Conservation (phyloP, 345 rosid species). For the Eucalyptus sp. region DNA sequence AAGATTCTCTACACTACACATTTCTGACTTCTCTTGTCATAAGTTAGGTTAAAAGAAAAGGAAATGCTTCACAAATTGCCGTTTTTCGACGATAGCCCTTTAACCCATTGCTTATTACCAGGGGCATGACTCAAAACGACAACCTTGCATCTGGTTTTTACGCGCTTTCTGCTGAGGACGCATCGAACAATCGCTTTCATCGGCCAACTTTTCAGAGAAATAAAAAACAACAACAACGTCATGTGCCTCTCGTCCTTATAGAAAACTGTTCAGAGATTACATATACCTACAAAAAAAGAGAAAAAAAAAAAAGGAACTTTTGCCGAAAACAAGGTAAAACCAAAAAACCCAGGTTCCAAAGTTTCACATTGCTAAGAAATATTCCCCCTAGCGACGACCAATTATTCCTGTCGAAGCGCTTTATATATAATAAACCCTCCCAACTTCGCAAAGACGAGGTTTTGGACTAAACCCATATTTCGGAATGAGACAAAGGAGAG, state of each 20-base stretch:
- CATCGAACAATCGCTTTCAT: background rate
- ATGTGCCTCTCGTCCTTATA: background rate
- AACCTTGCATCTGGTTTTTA: background rate
- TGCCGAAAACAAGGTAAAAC: background rate
- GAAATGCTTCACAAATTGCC: background rate
- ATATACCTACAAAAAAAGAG: background rate
- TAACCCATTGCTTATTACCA: background rate
- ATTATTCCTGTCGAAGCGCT: background rate
- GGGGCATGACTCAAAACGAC: background rate
- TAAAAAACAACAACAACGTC: background rate
- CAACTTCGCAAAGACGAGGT: background rate
- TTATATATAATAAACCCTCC: background rate
- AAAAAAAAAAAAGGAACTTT: background rate
- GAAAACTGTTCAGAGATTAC: background rate
- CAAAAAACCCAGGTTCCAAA: background rate
- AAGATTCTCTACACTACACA: background rate
- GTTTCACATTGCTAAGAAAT: background rate
- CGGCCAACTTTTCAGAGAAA: background rate
- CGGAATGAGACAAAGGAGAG: background rate
- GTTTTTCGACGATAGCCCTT: background rate
- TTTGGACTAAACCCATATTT: background rate
- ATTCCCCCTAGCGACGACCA: background rate
- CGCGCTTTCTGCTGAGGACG: background rate
- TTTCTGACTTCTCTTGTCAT: background rate
- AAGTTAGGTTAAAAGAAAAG: background rate